Evolutionary conservation across 495 filamentous ascomycete species (phyloP).

Genomic region (Astrothelium subdiscretum): DNA sequence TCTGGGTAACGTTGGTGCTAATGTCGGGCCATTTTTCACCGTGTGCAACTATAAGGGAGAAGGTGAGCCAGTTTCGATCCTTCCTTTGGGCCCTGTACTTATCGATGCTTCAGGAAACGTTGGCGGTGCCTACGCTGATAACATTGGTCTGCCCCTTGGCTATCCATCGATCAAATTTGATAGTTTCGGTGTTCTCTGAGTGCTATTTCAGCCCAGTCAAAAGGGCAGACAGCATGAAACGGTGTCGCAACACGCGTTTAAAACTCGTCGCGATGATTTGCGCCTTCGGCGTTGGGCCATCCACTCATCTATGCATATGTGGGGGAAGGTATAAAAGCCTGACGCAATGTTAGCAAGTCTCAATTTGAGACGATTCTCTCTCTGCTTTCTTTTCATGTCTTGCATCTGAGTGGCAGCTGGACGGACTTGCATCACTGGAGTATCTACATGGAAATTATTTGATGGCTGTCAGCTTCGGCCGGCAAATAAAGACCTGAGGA

Average conservation of each 20-base stretch:
- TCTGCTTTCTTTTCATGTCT: not conserved
- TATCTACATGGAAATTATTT: not conserved
- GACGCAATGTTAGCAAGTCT: too few relatives aligned
- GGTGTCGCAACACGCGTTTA: too few relatives aligned
- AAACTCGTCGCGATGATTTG: too few relatives aligned
- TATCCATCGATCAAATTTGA: constrained; percentile 20
- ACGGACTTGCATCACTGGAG: not conserved
- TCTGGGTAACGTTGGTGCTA: constrained; percentile 37
- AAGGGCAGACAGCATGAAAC: too few relatives aligned
- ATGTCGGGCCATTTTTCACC: constrained; percentile 49
- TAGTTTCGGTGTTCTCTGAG: not conserved
- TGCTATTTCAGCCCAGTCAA: too few relatives aligned
- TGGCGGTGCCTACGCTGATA: constrained; percentile 48
- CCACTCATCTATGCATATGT: too few relatives aligned
- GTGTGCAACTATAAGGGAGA: constrained; percentile 82
- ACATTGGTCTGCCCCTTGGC: constrained; percentile 46
- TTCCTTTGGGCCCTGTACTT: constrained; percentile 10
- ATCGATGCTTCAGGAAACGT: constrained; percentile 45
- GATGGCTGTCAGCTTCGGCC: too few relatives aligned
- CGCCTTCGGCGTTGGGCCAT: too few relatives aligned
- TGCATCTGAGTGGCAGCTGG: not conserved
- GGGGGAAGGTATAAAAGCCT: too few relatives aligned
- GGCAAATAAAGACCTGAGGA: too few relatives aligned
- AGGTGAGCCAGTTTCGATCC: constrained; percentile 33
- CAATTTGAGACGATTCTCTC: not conserved